Conservation (phyloP, 108 stramenopile genomes). For the Skeletonema tropicum region DNA sequence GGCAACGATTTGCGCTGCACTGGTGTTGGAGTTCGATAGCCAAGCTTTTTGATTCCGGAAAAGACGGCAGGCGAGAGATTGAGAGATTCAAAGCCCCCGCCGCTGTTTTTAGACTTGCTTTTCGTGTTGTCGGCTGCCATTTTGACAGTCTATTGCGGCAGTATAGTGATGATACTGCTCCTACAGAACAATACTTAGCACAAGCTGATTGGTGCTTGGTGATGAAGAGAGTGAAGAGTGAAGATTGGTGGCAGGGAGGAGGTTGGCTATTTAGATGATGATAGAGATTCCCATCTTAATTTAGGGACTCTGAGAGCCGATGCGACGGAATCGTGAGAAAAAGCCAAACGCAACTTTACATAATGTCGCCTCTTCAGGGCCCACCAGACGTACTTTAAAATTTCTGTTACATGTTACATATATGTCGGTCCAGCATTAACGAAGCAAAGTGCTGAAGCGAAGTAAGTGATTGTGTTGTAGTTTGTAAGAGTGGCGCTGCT, state of each 20-base stretch:
- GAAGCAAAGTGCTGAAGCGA: too few species aligned
- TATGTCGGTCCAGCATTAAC: too few species aligned
- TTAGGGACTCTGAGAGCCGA: too few species aligned
- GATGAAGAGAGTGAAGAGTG: too few species aligned
- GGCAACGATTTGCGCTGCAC: conserved; percentile 97
- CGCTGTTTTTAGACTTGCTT: conserved; percentile 37
- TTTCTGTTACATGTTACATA: too few species aligned
- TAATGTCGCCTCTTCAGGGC: too few species aligned
- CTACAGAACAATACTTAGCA: neutral
- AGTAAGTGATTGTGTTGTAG: too few species aligned
- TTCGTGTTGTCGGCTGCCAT: conserved; percentile 15
- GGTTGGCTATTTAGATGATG: neutral
- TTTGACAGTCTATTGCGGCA: conserved; percentile 6
- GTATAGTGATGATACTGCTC: neutral
- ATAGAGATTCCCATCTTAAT: too few species aligned
- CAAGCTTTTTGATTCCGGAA: conserved; percentile 90
- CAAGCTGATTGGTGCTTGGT: neutral
- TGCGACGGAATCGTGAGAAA: too few species aligned
- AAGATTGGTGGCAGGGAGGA: neutral
- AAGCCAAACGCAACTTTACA: too few species aligned
- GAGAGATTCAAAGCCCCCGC: conserved; percentile 82
- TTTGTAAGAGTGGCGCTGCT: too few species aligned
- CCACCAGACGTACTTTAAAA: too few species aligned
- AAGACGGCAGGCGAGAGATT: conserved; percentile 77
- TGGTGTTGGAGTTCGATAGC: conserved; percentile 96